phyloP scores from a whole-genome alignment of 352 stramenopile genomes.

The Phytopythium ostracodes region DNA sequence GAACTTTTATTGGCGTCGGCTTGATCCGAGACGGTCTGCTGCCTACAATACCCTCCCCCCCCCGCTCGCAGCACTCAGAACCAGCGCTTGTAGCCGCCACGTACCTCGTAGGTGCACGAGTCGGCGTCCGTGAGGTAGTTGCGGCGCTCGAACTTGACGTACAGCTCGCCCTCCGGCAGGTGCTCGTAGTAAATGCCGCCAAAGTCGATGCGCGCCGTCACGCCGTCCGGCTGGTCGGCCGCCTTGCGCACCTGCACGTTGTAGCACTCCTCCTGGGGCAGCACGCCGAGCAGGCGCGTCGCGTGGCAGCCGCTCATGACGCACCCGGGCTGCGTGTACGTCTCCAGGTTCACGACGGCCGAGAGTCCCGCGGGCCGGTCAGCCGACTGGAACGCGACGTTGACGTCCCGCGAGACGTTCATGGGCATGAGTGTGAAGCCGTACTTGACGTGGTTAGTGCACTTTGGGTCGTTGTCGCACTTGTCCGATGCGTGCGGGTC shows the following conservation, averaged over 20 bases:
- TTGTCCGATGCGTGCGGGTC: constrained; percentile 37
- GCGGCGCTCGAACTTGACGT: constrained; percentile 47
- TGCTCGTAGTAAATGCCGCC: constrained; percentile 58
- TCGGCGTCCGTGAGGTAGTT: constrained; percentile 43
- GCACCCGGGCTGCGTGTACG: constrained; percentile 47
- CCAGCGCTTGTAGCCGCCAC: constrained; percentile 51
- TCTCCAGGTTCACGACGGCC: constrained; percentile 36
- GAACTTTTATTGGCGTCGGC: not conserved
- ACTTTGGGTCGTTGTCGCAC: constrained; percentile 23
- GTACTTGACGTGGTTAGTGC: constrained; percentile 48
- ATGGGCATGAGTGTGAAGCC: constrained; percentile 42
- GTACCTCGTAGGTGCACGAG: constrained; percentile 47
- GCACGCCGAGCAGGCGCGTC: constrained; percentile 26
- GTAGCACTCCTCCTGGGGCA: constrained; percentile 43
- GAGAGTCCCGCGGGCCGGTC: constrained; percentile 26
- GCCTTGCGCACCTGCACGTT: constrained; percentile 28
- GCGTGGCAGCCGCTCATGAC: constrained; percentile 36
- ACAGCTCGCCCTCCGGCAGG: constrained; percentile 44
- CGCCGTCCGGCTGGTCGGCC: constrained; percentile 32
- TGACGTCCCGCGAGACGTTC: constrained; percentile 27
- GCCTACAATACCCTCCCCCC: not conserved
- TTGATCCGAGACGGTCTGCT: not conserved
- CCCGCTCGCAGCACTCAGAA: constrained; percentile 17
- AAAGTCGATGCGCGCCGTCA: constrained; percentile 37
- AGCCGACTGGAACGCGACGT: constrained; percentile 37